These are phyloP conservation scores for Hypomontagnella submonticulosa DNA, from an alignment of 495 filamentous ascomycete species.

Conservation along the genomic window DNA sequence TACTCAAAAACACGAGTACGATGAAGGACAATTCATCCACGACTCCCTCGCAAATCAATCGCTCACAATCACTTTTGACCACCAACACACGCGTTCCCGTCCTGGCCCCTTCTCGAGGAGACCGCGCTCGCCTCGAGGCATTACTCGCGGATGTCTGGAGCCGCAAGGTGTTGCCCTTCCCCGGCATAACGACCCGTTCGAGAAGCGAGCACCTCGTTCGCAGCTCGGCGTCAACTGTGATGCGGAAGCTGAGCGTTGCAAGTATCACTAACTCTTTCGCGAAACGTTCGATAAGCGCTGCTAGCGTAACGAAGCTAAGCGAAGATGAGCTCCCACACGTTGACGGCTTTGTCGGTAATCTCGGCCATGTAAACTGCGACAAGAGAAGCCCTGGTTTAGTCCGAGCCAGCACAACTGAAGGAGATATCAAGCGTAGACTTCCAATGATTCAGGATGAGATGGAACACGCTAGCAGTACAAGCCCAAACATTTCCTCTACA, in stretches of 20 bases:
- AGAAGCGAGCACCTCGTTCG: constrained; percentile 73
- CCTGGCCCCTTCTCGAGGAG: constrained; percentile 74
- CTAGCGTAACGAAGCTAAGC: constrained; percentile 29
- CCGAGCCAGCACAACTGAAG: constrained; percentile 31
- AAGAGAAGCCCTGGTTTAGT: constrained; percentile 14
- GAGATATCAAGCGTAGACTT: constrained; percentile 36
- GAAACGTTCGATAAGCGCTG: constrained; percentile 61
- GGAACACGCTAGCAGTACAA: constrained; percentile 41
- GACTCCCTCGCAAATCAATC: constrained; percentile 63
- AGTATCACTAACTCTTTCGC: constrained; percentile 73
- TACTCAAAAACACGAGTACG: constrained; percentile 89
- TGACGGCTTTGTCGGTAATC: constrained; percentile 37
- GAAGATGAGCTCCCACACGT: constrained; percentile 36
- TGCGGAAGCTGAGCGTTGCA: constrained; percentile 83
- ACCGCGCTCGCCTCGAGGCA: constrained; percentile 81
- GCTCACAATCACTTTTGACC: constrained; percentile 77
- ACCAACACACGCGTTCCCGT: constrained; percentile 69
- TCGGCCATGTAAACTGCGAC: constrained; percentile 38
- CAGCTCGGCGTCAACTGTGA: constrained; percentile 78
- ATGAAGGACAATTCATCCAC: constrained; percentile 63
- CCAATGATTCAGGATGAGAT: constrained; percentile 55
- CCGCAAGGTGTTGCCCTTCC: constrained; percentile 81
- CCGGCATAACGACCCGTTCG: constrained; percentile 77
- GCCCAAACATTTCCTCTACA: constrained; percentile 19
- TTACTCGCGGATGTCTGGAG: constrained; percentile 85